phyloP scores from a whole-genome alignment of 352 stramenopile species.

The Pythium myriotylum region DNA sequence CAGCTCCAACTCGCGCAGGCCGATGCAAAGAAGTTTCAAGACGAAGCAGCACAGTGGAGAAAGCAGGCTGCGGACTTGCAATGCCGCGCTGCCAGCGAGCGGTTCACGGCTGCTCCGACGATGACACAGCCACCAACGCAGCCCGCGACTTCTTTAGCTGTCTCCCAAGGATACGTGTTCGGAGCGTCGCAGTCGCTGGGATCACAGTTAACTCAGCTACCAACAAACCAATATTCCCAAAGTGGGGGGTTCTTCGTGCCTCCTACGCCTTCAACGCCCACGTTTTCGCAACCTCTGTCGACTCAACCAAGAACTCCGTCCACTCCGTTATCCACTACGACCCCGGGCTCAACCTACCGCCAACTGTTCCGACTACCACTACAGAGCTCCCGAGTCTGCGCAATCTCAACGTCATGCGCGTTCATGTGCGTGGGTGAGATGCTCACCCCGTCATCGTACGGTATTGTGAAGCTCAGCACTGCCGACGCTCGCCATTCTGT shows the following conservation, averaged over 20 bases:
- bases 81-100: slow-evolving; percentile 26
- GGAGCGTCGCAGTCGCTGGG: neutral
- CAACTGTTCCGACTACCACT: slow-evolving; percentile 40
- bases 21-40: slow-evolving; percentile 26
- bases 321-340: neutral
- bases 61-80: slow-evolving; percentile 32
- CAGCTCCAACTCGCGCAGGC: slow-evolving; percentile 36
- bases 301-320: slow-evolving; percentile 2
- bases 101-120: slow-evolving; percentile 9
- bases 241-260: neutral
- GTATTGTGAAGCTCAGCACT: slow-evolving; percentile 48
- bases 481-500: slow-evolving; percentile 35
- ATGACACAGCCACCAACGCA: neutral
- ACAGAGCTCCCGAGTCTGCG: slow-evolving; percentile 53
- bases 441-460: slow-evolving; percentile 32
- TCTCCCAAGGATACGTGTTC: neutral
- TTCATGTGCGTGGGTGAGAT: slow-evolving; percentile 60
- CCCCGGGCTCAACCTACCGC: slow-evolving; percentile 38
- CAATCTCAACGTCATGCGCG: slow-evolving; percentile 45
- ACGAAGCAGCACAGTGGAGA: slow-evolving; percentile 38
- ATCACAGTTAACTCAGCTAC: neutral
- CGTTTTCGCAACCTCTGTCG: neutral
- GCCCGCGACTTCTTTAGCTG: neutral
- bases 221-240: neutral
- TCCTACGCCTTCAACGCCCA: neutral